Evolutionary conservation across 768 basidiomycete genomes (phyloP).

Genomic region (Clavaria fumosa): DNA sequence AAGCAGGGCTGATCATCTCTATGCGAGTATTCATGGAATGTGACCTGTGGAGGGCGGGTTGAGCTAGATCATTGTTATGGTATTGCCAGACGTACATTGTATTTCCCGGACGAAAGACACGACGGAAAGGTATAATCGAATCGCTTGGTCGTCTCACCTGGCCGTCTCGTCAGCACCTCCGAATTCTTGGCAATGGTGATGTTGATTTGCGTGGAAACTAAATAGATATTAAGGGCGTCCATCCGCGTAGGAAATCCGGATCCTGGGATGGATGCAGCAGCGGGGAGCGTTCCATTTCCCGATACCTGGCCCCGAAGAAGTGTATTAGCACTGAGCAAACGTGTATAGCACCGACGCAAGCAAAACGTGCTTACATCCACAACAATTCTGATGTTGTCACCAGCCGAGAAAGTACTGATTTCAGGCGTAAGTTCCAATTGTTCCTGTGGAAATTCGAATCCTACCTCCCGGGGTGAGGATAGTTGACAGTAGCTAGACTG

Average conservation of each 20-base stretch:
- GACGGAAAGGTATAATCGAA: slow-evolving; percentile 25
- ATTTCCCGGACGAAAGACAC: slow-evolving; percentile 24
- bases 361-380: slow-evolving; percentile 20
- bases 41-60: too few relatives aligned
- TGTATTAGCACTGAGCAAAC: too few relatives aligned
- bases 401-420: slow-evolving; percentile 17
- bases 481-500: slow-evolving; percentile 23
- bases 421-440: neutral
- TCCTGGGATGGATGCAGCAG: too few relatives aligned
- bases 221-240: slow-evolving; percentile 26
- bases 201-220: slow-evolving; percentile 27
- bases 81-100: slow-evolving; percentile 23
- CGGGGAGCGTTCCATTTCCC: too few relatives aligned
- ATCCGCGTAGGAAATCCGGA: slow-evolving; percentile 22
- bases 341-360: too few relatives aligned
- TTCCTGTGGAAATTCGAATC: slow-evolving; percentile 1
- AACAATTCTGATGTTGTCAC: slow-evolving; percentile 14
- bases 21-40: slow-evolving; percentile 28
- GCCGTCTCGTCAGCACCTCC: slow-evolving; percentile 22
- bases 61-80: too few relatives aligned
- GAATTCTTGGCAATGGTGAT: slow-evolving; percentile 25
- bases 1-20: slow-evolving; percentile 21
- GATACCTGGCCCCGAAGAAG: too few relatives aligned
- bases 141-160: slow-evolving; percentile 27
- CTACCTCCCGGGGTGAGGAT: slow-evolving; percentile 20